phyloP scores from a whole-genome alignment of 2,329 filamentous ascomycete genomes.

The Camillea tinctor region DNA sequence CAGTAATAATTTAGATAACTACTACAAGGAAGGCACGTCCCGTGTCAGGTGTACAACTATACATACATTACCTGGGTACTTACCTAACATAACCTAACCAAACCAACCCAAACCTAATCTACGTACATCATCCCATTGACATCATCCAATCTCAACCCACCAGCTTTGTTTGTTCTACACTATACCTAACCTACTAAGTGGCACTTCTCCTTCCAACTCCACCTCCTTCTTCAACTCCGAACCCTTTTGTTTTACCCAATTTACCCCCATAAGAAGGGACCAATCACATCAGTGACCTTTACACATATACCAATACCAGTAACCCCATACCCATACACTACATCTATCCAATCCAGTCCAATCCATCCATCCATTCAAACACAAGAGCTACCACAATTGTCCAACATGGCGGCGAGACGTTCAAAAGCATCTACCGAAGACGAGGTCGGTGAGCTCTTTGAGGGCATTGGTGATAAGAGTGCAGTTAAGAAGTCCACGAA shows the following conservation, averaged over 20 bases:
- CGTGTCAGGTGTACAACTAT: too few species aligned
- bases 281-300: too few species aligned
- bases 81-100: background rate
- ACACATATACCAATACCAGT: too few species aligned
- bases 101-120: background rate
- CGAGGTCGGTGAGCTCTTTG: constrained; percentile 65
- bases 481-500: constrained; percentile 51
- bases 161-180: background rate
- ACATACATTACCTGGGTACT: background rate
- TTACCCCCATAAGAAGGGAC: too few species aligned
- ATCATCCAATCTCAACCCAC: background rate
- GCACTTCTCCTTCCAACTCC: background rate
- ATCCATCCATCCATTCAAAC: too few species aligned
- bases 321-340: too few species aligned
- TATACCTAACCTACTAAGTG: too few species aligned
- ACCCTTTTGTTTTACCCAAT: too few species aligned
- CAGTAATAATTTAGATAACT: too few species aligned
- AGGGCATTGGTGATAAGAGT: constrained; percentile 56
- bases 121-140: background rate
- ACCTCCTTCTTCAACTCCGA: background rate
- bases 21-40: too few species aligned
- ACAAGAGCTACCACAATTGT: constrained; percentile 4
- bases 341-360: too few species aligned
- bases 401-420: constrained; percentile 59
- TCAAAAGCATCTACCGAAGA: constrained; percentile 59